A percentile compares a stretch with the other conserved stretches of the same genome.
phyloP scores from a whole-genome alignment of 2,329 filamentous ascomycete species.

The Xylariaceae sp. region DNA sequence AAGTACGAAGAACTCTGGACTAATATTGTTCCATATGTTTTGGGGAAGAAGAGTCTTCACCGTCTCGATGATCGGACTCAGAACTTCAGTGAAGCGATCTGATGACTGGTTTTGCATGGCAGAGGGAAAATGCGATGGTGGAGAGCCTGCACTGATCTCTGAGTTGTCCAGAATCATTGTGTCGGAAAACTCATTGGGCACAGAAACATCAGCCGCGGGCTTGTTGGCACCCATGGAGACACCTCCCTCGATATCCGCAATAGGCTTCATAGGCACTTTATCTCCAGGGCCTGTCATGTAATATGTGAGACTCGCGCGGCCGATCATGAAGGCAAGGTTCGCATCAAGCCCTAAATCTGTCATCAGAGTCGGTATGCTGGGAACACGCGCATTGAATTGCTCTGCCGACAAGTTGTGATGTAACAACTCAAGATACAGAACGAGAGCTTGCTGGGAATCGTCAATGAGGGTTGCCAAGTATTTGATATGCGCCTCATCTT shows the following conservation, averaged over 20 bases:
- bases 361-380: constrained; percentile 71
- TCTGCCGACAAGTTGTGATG: constrained; percentile 72
- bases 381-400: constrained; percentile 77
- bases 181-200: constrained; percentile 27
- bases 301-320: constrained; percentile 69
- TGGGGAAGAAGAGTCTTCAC: constrained; percentile 61
- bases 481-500: constrained; percentile 79
- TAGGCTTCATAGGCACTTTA: constrained; percentile 27
- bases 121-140: constrained; percentile 23
- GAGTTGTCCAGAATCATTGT: constrained; percentile 31
- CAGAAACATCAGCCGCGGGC: constrained; percentile 18
- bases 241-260: constrained; percentile 57
- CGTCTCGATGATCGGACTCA: constrained; percentile 71
- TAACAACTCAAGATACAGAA: constrained; percentile 86
- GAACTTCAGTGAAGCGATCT: constrained; percentile 62
- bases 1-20: constrained; percentile 77
- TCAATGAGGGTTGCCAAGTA: constrained; percentile 84
- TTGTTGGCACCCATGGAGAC: constrained; percentile 46
- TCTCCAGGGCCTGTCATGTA: constrained; percentile 50
- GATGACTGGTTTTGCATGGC: constrained; percentile 36
- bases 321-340: constrained; percentile 80
- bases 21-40: constrained; percentile 67
- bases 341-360: constrained; percentile 76
- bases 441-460: constrained; percentile 80
- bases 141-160: constrained; percentile 21